Evolutionary conservation across 768 basidiomycete genomes (phyloP), one percentile per base, ranked within the genome.

Genomic region (Boletellus ananas): DNA sequence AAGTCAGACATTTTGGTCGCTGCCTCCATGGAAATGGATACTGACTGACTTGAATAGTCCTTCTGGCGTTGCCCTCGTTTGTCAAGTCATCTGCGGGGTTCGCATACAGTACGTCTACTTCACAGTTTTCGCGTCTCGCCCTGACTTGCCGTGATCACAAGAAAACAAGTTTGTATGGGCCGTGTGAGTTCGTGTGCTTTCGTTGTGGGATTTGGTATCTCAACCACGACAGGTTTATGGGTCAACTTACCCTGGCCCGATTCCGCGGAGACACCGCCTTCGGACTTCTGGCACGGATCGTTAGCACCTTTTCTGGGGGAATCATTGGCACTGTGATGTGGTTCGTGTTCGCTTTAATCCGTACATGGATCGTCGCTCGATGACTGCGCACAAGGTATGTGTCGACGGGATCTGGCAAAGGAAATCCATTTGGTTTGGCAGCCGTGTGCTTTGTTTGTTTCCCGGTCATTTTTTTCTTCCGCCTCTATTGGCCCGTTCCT

Each of bases 191-290:
- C 34, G n/a, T 45, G 6, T 42, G 9, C 34, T 25, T 47, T 1
- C 3, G 8, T 47, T 18, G 10, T 25, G 16, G 34, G 4, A 21
- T n/a, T 33, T 17, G 16, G 36, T 49, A 27, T 37, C 47, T 52
- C 27, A 55, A 42, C 5, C 12, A 29, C 23, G 1, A 16, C 48
- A 87, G 84, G 16, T 75, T 89, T 60, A 88, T 90, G 83, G 86
- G 79, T 0, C 88, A 90, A 58, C 69, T 88, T 6, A 85, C 85
- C 0, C 65, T 87, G 0, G 72, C 83, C 9, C 79, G 87, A 16
- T 90, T 87, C 59, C 75, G 84, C 38, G 88, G 87, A 1, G 88
- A 91, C 45, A 91, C 87, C 0, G 75, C 79, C 0, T 85, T 85
- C 51, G 84, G 79, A 2, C 73, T 87, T 13, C 67, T 81, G 4